Percentiles rank a stretch among this genome's conserved stretches.
These are phyloP conservation scores for Claviceps africana DNA, from an alignment of 2,329 filamentous ascomycete genomes.

Conservation along the genomic window DNA sequence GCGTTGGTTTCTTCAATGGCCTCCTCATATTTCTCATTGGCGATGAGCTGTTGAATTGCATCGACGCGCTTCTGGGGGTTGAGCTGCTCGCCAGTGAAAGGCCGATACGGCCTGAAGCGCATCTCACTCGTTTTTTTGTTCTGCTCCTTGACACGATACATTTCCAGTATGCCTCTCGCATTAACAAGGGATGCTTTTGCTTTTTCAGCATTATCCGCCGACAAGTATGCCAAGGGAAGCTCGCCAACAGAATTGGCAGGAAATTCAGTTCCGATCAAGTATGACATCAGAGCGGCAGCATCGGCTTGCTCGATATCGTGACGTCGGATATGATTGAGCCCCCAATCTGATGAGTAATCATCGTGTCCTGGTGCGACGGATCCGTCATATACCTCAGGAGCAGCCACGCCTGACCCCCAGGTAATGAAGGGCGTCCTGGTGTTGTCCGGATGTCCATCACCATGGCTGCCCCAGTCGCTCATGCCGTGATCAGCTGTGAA, in stretches of 20 bases:
- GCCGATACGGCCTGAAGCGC: constrained; percentile 61
- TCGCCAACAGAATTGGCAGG: constrained; percentile 95
- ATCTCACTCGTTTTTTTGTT: constrained; percentile 65
- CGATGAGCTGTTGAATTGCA: constrained; percentile 55
- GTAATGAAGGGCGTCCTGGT: constrained; percentile 84
- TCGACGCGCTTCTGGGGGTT: constrained; percentile 53
- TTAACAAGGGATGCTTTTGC: constrained; percentile 76
- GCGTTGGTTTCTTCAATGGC: constrained; percentile 67
- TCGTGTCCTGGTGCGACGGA: constrained; percentile 66
- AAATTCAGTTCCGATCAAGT: constrained; percentile 74
- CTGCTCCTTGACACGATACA: constrained; percentile 89
- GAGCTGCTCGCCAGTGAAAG: constrained; percentile 48
- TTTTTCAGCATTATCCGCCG: constrained; percentile 59
- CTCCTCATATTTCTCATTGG: constrained; percentile 50
- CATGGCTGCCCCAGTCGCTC: constrained; percentile 99
- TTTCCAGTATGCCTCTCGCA: constrained; percentile 75
- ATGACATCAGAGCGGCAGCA: constrained; percentile 88
- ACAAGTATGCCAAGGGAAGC: constrained; percentile 70
- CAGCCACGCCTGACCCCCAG: constrained; percentile 85
- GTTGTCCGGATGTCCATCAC: constrained; percentile 93
- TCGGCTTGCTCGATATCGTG: constrained; percentile 92
- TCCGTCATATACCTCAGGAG: constrained; percentile 45
- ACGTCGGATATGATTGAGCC: constrained; percentile 61
- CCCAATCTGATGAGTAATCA: constrained; percentile 84
- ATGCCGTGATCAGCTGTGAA: constrained; percentile 98